Base-by-base conservation (phyloP, 1,139 yeast genomes). In the Zygoascus sp. region DNA sequence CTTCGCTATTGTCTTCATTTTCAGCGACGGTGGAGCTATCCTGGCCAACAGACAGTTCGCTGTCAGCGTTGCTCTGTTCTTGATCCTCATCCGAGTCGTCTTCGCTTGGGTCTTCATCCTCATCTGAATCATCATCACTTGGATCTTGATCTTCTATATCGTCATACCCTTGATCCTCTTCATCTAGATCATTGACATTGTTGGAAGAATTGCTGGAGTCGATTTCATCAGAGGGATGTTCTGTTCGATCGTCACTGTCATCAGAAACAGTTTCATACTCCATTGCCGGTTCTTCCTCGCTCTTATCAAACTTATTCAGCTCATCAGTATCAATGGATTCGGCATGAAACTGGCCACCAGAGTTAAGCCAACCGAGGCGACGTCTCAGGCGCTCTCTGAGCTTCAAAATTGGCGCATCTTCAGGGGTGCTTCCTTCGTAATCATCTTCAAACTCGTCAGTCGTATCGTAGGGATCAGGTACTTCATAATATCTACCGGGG, bases 61-160 rank as follows among this genome's bases (percentile, higher is more conserved):
- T 37, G 21, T 42, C 48, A 25, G 43, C 50, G 20, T 40, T 40
- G 7, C 39, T 47, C 5, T 37, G 32, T 17, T 30, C 46, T 35
- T 41, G 3, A 25, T 25, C 28, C 8, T 3, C n/a, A 6, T 25
- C 28, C 9, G 28, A 25, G 28, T 7, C 28, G 2, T 25, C 28
- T 25, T 25, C 28, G 7, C 9, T 7, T 25, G 9, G 28, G 9
- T 7, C 46, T 3, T 27, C 37, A 1, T 36, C 44, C 2, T 42
- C 44, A 13, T 45, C 50, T 25, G 9, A n/a, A 10, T 7, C 46
- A 3, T 27, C 37, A 1, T 36, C 44, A 2, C 37, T 41, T 11
- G 37, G 15, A 20, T 11, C 39, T 30, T 13, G n/a, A 16, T 10
- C 10, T 6, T 13, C 4, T 3, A 22, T 20, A 4, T 40, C 20